Evolutionary conservation across 2,329 filamentous ascomycete genomes (phyloP).

Genomic region (Chaetomium globosum): DNA sequence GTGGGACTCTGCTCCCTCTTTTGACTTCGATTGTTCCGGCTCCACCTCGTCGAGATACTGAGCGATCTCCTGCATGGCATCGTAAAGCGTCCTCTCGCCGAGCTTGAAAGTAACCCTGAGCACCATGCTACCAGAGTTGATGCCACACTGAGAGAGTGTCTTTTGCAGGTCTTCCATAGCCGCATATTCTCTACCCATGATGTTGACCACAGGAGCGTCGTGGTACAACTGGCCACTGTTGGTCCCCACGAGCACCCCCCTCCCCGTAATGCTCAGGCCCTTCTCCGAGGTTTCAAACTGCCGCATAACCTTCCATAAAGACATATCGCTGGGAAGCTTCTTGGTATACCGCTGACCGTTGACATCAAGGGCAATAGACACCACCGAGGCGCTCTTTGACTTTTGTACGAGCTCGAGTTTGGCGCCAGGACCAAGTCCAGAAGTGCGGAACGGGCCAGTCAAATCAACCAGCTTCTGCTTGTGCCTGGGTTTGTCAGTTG

Average conservation of each 20-base stretch:
- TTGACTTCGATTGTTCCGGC: slow-evolving; percentile 29
- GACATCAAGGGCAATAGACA: slow-evolving; percentile 87
- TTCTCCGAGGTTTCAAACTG: slow-evolving; percentile 76
- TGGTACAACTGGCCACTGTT: slow-evolving; percentile 78
- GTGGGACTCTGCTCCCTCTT: slow-evolving; percentile 24
- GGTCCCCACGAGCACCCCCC: slow-evolving; percentile 68
- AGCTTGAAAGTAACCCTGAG: slow-evolving; percentile 75
- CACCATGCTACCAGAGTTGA: slow-evolving; percentile 80
- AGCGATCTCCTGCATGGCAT: slow-evolving; percentile 80
- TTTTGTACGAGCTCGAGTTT: slow-evolving; percentile 89
- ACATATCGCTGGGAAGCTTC: slow-evolving; percentile 85
- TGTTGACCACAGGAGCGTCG: slow-evolving; percentile 80
- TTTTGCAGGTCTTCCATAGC: slow-evolving; percentile 84
- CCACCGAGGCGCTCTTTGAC: slow-evolving; percentile 80
- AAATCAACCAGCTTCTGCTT: slow-evolving; percentile 86
- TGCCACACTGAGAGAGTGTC: slow-evolving; percentile 81
- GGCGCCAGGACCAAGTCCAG: slow-evolving; percentile 80
- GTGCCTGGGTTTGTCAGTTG: slow-evolving; percentile 53
- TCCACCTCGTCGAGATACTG: slow-evolving; percentile 67
- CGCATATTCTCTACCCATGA: slow-evolving; percentile 78
- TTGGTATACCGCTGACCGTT: slow-evolving; percentile 70
- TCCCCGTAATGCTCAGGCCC: slow-evolving; percentile 78
- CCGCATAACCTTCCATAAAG: slow-evolving; percentile 85
- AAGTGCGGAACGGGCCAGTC: slow-evolving; percentile 78
- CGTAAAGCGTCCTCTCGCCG: slow-evolving; percentile 77